A percentile compares a stretch with the other conserved stretches of the same genome.
Evolutionary conservation across 768 basidiomycete genomes (phyloP).

Genomic region (Suillus discolor): DNA sequence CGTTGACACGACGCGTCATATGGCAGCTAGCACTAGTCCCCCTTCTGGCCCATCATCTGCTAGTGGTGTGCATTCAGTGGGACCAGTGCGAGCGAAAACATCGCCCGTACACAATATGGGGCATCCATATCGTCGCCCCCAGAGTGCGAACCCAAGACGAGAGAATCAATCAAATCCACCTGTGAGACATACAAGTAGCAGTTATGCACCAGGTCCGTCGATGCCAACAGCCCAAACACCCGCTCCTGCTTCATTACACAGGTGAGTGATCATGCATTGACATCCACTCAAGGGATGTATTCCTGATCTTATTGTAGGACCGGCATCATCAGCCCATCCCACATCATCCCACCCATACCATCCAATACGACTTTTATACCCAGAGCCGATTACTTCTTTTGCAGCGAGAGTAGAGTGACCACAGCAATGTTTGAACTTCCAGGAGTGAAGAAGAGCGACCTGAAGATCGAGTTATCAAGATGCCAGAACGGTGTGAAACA

Average conservation of each 20-base stretch:
- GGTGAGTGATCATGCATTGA: slow-evolving; percentile 10
- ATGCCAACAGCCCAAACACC: slow-evolving; percentile 14
- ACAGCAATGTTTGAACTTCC: slow-evolving; percentile 71
- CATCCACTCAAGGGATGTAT: slow-evolving; percentile 18
- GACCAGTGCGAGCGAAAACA: slow-evolving; percentile 28
- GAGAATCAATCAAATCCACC: slow-evolving; percentile 26
- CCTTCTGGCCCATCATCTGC: slow-evolving; percentile 35
- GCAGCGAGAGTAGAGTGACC: slow-evolving; percentile 49
- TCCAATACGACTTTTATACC: slow-evolving; percentile 42
- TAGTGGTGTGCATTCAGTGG: slow-evolving; percentile 21
- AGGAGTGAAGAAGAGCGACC: slow-evolving; percentile 58
- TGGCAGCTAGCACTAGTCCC: slow-evolving; percentile 31
- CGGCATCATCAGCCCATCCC: slow-evolving; percentile 26
- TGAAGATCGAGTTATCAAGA: slow-evolving; percentile 61
- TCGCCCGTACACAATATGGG: slow-evolving; percentile 20
- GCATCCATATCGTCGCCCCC: slow-evolving; percentile 22
- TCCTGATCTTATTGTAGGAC: slow-evolving; percentile 15
- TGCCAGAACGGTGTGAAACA: slow-evolving; percentile 67
- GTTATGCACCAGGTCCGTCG: slow-evolving; percentile 12
- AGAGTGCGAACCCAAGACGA: slow-evolving; percentile 33
- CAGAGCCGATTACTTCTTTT: slow-evolving; percentile 64
- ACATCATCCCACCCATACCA: slow-evolving; percentile 15
- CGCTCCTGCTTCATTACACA: slow-evolving; percentile 8
- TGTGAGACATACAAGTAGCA: slow-evolving; percentile 33
- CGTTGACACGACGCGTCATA: slow-evolving; percentile 34